Evolutionary conservation across 805 yeast genomes (phyloP).

Genomic region (Yarrowia phangngaensis): DNA sequence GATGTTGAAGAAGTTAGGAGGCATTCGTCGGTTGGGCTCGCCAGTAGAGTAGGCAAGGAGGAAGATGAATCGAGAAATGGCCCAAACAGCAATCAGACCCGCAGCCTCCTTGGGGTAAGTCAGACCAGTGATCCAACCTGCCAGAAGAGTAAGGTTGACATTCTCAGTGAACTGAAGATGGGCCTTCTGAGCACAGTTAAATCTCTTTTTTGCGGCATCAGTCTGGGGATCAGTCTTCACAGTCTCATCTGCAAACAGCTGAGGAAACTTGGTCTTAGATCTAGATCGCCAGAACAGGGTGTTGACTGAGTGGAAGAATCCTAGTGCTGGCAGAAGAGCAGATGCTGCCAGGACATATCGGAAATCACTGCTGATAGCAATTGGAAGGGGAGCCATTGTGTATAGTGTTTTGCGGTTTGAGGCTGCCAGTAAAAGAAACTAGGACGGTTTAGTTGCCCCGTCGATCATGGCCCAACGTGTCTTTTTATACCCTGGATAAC

Average conservation of each 20-base stretch:
- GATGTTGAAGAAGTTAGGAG: conserved; percentile 24
- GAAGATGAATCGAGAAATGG: conserved; percentile 22
- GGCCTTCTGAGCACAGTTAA: conserved; percentile 29
- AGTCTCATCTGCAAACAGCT: conserved; percentile 25
- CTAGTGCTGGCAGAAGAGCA: conserved; percentile 22
- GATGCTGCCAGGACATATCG: conserved; percentile 21
- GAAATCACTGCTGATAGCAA: conserved; percentile 17
- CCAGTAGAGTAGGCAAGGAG: conserved; percentile 25
- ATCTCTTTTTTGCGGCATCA: conserved; percentile 25
- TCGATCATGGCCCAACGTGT: no score
- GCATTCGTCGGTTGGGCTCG: conserved; percentile 28
- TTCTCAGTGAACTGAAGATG: conserved; percentile 27
- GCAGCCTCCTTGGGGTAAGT: conserved; percentile 26
- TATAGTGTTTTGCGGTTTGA: neutral
- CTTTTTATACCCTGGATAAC: no score
- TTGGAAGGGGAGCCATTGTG: conserved; percentile 19
- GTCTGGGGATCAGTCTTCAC: conserved; percentile 25
- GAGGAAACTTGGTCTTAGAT: conserved; percentile 26
- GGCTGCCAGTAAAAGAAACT: no score
- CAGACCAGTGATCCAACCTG: conserved; percentile 19
- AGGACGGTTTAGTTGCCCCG: no score
- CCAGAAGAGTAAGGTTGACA: conserved; percentile 15
- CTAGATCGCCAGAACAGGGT: conserved; percentile 17
- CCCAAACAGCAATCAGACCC: conserved; percentile 26
- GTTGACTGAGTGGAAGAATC: conserved; percentile 26